phyloP scores from a whole-genome alignment of 768 basidiomycete genomes.

The Clitopilus passeckerianus region DNA sequence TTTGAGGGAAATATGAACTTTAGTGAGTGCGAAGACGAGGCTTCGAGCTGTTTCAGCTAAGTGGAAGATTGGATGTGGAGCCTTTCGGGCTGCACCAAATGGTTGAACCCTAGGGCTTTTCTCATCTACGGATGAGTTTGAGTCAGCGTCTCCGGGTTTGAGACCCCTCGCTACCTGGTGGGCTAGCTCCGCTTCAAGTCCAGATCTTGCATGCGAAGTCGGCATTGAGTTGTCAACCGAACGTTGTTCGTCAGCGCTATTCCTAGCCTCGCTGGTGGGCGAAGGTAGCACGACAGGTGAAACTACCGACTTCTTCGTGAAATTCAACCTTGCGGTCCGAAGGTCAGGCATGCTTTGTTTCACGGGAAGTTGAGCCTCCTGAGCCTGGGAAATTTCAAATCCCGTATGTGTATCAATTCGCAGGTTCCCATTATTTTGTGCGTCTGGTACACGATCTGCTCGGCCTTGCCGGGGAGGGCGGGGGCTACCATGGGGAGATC shows the following conservation, averaged over 20 bases:
- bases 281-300: neutral
- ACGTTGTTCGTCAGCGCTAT: neutral
- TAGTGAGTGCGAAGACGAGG: conserved; percentile 87
- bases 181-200: too few relatives aligned
- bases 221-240: too few relatives aligned
- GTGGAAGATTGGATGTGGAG: conserved; percentile 64
- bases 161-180: too few relatives aligned
- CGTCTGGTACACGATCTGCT: neutral
- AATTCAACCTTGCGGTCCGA: conserved; percentile 43
- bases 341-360: conserved; percentile 91
- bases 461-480: neutral
- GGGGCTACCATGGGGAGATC: neutral
- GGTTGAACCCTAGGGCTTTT: neutral
- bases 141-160: neutral
- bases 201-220: too few relatives aligned
- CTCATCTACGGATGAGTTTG: neutral
- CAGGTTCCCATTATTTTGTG: neutral
- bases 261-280: neutral
- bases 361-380: conserved; percentile 33
- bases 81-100: conserved; percentile 43
- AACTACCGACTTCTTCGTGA: conserved; percentile 14
- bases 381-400: conserved; percentile 28
- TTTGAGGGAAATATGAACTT: conserved; percentile 84
- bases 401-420: neutral
- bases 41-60: conserved; percentile 89